Conservation (phyloP, 495 filamentous ascomycete species). For the Cudoniella acicularis region DNA sequence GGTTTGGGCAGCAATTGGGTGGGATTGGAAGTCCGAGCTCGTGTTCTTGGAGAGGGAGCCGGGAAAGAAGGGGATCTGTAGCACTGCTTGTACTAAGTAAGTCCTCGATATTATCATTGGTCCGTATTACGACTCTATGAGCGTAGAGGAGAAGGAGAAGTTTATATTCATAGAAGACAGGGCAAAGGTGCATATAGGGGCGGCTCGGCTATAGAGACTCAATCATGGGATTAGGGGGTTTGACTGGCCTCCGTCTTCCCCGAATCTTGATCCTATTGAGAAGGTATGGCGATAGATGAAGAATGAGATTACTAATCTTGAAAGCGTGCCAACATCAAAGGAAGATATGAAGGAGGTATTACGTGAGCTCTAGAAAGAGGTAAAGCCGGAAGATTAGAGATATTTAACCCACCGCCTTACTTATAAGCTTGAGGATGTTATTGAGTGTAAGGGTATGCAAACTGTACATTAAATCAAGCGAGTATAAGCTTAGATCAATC, state of each 20-base stretch:
- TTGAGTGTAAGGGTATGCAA: too few species aligned
- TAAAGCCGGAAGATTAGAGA: background rate
- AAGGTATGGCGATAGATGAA: slow-evolving; percentile 13
- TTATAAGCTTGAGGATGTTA: too few species aligned
- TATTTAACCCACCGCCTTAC: too few species aligned
- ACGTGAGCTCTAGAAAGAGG: slow-evolving; percentile 2
- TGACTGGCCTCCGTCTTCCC: slow-evolving; percentile 5
- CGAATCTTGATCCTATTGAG: slow-evolving; percentile 7
- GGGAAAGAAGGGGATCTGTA: background rate
- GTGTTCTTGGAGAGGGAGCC: slow-evolving; percentile 9
- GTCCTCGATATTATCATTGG: background rate
- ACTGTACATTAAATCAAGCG: too few species aligned
- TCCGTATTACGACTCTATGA: background rate
- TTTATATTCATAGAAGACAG: slow-evolving; percentile 13
- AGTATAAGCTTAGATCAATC: too few species aligned
- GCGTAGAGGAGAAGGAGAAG: background rate
- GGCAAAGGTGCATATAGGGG: background rate
- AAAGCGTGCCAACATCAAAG: background rate
- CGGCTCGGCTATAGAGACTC: background rate
- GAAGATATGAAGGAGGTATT: background rate
- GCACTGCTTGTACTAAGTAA: background rate
- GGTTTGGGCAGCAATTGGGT: slow-evolving; percentile 14
- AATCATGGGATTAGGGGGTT: background rate
- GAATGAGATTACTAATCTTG: slow-evolving; percentile 2
- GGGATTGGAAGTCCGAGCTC: slow-evolving; percentile 12